These are phyloP conservation scores for Hibiscus tridactylites DNA, from an alignment of 345 rosid genomes.

Conservation along the genomic window DNA sequence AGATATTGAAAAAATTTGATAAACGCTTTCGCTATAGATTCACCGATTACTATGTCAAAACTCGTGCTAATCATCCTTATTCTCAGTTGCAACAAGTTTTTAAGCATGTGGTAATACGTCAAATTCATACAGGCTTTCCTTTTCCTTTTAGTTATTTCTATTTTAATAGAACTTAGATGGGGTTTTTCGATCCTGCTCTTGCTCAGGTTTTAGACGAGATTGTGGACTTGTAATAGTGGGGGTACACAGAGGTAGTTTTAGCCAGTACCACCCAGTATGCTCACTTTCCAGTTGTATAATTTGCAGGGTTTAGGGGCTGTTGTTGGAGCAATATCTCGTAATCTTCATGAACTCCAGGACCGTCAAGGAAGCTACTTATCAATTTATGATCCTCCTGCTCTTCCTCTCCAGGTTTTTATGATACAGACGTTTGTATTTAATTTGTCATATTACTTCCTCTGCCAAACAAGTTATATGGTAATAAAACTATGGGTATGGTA, in stretches of 20 bases:
- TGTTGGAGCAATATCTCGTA: constrained; percentile 95
- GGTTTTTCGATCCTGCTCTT: neutral
- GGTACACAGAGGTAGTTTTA: neutral
- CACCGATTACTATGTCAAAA: constrained; percentile 85
- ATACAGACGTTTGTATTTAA: neutral
- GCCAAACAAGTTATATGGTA: neutral
- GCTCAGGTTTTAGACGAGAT: neutral
- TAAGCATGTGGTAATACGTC: constrained; percentile 85
- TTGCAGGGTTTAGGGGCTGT: constrained; percentile 96
- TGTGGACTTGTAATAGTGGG: neutral
- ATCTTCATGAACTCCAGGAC: constrained; percentile 96
- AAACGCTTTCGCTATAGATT: constrained; percentile 91
- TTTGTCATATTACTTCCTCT: neutral
- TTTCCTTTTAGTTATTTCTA: constrained; percentile 12
- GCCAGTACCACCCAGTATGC: neutral
- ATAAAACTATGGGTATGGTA: constrained; percentile 4
- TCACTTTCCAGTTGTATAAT: constrained; percentile 7
- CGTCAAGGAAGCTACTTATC: constrained; percentile 92
- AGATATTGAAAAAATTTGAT: constrained; percentile 94
- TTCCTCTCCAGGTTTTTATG: constrained; percentile 63
- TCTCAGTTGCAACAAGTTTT: constrained; percentile 98
- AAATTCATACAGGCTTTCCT: constrained; percentile 2
- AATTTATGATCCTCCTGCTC: constrained; percentile 85
- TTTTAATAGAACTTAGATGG: neutral
- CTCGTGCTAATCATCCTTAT: constrained; percentile 97